Evolutionary conservation across 805 yeast genomes (phyloP), one percentile per base, ranked within the genome.

Genomic region (Maudiozyma barnettii): DNA sequence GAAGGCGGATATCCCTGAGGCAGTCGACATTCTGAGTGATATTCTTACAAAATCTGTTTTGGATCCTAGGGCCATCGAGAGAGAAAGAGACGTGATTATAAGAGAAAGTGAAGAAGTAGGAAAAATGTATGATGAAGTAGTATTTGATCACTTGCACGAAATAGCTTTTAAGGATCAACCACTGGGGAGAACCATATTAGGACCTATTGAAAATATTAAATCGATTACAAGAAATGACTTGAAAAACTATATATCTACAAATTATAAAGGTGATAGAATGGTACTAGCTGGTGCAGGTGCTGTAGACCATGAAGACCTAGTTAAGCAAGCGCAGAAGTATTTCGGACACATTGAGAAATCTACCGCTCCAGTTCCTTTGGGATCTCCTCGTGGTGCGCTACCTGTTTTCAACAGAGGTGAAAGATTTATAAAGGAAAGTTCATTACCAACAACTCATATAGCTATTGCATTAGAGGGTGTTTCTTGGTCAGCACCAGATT

Each of bases 381-480:
- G 93, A n/a, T 65, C 79, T 29, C 73, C 75, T 46, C 63, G 75
- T 49, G 80, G 78, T 45, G 83, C 78, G 49, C 63, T 83, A 41
- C 96, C 98, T 5, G 72, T 76, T 16, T 93, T 93, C 64, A 70
- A 79, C 52, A 91, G 95, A 40, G 91, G 89, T 49, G 97, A 93
- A 66, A 79, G 84, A 49, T 81, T 89, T 58, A 76, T 89, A 48
- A 82, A 82, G 56, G 96, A 93, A 57, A 79, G 79, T 52, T 72
- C 93, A 1, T 69, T 93, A 59, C 96, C 96, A 30, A 81, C 80
- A 7, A 89, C 97, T 1, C 95, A 93, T 67, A 78, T 90, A 47
- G 99, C 96, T 4, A 70, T 93, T 45, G 93, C 96, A 12, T 82
- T 93, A n/a, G 98, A 93, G 72, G 98, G 99, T 57, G 96, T 90